Evolutionary conservation across 1,284 basidiomycete genomes (phyloP).

Genomic region (Trichosporon sp.): DNA sequence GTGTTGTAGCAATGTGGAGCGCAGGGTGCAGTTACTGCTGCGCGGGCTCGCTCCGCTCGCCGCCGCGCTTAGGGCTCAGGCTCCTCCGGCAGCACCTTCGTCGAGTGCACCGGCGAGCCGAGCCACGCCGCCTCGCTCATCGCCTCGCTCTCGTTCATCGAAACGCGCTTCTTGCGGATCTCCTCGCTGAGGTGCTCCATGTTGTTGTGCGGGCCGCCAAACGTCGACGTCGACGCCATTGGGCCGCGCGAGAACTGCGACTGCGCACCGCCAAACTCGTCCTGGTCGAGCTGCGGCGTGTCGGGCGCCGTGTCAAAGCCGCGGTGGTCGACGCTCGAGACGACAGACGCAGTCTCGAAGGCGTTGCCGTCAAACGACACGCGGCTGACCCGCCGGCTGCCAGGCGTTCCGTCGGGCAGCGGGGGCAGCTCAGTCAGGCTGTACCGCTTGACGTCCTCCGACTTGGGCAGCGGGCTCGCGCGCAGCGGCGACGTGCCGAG

Average conservation of each 20-base stretch:
- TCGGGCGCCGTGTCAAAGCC: slow-evolving; percentile 3
- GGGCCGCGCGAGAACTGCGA: background rate
- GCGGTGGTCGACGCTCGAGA: background rate
- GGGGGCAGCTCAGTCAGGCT: slow-evolving; percentile 2
- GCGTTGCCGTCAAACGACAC: background rate
- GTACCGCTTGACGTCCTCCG: slow-evolving; percentile 1
- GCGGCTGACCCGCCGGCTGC: background rate
- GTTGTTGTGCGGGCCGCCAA: background rate
- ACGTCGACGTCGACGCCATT: background rate
- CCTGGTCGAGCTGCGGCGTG: slow-evolving; percentile 3
- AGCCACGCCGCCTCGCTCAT: slow-evolving; percentile 3
- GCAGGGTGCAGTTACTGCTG: too few species aligned
- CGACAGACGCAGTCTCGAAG: background rate
- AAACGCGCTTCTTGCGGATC: background rate
- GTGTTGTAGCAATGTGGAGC: too few species aligned
- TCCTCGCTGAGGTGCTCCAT: background rate
- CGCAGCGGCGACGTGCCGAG: background rate
- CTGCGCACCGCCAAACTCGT: background rate
- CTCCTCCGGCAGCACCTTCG: background rate
- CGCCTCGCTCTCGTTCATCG: background rate
- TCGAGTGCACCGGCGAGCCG: background rate
- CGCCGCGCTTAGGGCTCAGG: background rate
- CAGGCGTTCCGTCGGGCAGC: background rate
- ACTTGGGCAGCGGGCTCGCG: background rate
- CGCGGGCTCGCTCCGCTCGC: too few species aligned